These are phyloP conservation scores for Penicillium coprophilum DNA, from an alignment of 495 filamentous ascomycete genomes.

Conservation along the genomic window DNA sequence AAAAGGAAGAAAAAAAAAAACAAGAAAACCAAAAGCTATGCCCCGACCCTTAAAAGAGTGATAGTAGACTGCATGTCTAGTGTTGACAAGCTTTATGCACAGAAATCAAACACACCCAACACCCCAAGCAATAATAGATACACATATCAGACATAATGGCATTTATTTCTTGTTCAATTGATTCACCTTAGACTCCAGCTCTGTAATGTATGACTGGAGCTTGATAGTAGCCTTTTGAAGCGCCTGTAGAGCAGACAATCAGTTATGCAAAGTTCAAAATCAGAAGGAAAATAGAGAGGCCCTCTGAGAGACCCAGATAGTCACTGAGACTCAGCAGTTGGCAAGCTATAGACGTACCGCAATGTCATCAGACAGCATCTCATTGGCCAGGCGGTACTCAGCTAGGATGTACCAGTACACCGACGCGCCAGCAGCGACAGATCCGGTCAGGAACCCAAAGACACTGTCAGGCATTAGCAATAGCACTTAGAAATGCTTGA, in stretches of 20 bases:
- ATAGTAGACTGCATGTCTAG: background rate
- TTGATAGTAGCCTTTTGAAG: slow-evolving; percentile 84
- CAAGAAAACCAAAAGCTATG: background rate
- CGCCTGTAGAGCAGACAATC: slow-evolving; percentile 52
- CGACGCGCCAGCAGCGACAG: slow-evolving; percentile 70
- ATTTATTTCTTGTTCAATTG: slow-evolving; percentile 58
- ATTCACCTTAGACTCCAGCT: slow-evolving; percentile 80
- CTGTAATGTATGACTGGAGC: slow-evolving; percentile 76
- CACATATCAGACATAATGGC: background rate
- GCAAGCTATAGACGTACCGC: slow-evolving; percentile 62
- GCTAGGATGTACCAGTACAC: slow-evolving; percentile 90
- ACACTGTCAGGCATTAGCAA: slow-evolving; percentile 52
- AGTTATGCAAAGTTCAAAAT: slow-evolving; percentile 4
- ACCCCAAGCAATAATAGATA: slow-evolving; percentile 8
- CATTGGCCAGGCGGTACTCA: slow-evolving; percentile 92
- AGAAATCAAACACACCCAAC: slow-evolving; percentile 13
- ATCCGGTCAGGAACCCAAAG: slow-evolving; percentile 91
- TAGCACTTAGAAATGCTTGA: background rate
- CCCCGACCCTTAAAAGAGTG: background rate
- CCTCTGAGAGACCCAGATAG: background rate
- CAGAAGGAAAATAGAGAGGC: slow-evolving; percentile 8
- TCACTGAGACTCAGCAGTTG: background rate
- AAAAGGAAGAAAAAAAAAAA: background rate
- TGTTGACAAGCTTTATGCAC: slow-evolving; percentile 7
- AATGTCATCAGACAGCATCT: slow-evolving; percentile 93